These are phyloP conservation scores for Boletellus sp. DNA, from an alignment of 768 basidiomycete genomes.

Conservation along the genomic window DNA sequence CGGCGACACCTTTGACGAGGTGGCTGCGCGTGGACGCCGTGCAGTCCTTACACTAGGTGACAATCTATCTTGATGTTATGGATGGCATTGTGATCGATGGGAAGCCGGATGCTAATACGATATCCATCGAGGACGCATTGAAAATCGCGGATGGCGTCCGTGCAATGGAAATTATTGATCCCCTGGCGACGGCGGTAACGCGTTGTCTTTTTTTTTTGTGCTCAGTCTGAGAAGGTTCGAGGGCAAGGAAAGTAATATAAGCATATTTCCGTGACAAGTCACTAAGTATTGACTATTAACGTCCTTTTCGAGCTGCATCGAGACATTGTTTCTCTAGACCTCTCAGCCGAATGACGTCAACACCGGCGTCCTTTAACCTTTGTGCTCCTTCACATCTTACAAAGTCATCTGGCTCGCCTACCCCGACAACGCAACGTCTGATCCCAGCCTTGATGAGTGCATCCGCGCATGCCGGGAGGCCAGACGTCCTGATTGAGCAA, in stretches of 20 bases:
- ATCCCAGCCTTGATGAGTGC: slow-evolving; percentile 72
- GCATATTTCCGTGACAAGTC: slow-evolving; percentile 5
- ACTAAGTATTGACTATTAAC: slow-evolving; percentile 12
- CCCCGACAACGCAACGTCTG: slow-evolving; percentile 80
- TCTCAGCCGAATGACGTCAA: slow-evolving; percentile 71
- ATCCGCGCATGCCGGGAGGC: slow-evolving; percentile 80
- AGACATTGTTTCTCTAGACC: slow-evolving; percentile 81
- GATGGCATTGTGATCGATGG: slow-evolving; percentile 28
- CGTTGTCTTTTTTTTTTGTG: slow-evolving; percentile 5
- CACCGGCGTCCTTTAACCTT: slow-evolving; percentile 63
- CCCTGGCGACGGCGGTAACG: slow-evolving; percentile 21
- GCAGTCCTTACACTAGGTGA: no score
- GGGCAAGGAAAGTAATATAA: not conserved
- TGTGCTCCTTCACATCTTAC: slow-evolving; percentile 87
- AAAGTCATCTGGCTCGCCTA: slow-evolving; percentile 89
- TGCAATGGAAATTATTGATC: slow-evolving; percentile 16
- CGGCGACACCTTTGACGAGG: no score
- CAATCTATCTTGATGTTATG: slow-evolving; percentile 27
- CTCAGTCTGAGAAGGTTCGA: not conserved
- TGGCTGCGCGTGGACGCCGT: no score
- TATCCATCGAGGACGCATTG: slow-evolving; percentile 21
- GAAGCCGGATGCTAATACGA: slow-evolving; percentile 13
- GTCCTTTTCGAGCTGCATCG: slow-evolving; percentile 66
- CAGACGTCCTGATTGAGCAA: slow-evolving; percentile 86
- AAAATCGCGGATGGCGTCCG: slow-evolving; percentile 11